These are phyloP conservation scores for Trichoderma erinaceum DNA, from an alignment of 495 filamentous ascomycete genomes.

Conservation along the genomic window DNA sequence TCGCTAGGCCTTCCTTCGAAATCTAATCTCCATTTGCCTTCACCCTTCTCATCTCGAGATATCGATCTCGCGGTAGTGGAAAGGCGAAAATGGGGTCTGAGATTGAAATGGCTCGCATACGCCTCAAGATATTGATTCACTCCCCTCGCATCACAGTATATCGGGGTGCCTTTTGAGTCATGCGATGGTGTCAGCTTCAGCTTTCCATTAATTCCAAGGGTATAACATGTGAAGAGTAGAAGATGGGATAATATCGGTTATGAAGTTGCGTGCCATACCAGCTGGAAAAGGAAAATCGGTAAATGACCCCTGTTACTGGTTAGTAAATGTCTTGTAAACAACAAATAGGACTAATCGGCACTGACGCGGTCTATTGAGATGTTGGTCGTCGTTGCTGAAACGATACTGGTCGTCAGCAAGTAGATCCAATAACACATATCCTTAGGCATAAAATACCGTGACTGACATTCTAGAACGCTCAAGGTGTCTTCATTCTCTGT, in stretches of 20 bases:
- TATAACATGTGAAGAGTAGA: neutral
- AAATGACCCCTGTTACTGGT: constrained; percentile 10
- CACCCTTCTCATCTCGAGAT: constrained; percentile 18
- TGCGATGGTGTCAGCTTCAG: constrained; percentile 17
- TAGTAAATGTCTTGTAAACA: neutral
- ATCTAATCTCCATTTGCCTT: constrained; percentile 24
- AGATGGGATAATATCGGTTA: neutral
- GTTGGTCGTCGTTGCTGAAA: constrained; percentile 6
- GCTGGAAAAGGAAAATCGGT: constrained; percentile 30
- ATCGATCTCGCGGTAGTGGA: constrained; percentile 21
- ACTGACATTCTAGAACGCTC: constrained; percentile 3
- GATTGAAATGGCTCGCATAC: constrained; percentile 27
- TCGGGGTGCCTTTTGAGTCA: constrained; percentile 19
- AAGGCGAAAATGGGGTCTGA: constrained; percentile 27
- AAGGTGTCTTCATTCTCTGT: constrained; percentile 8
- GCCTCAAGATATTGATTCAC: constrained; percentile 24
- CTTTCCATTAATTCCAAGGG: neutral
- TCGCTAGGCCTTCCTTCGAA: constrained; percentile 7
- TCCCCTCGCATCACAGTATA: constrained; percentile 15
- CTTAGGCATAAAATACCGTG: neutral
- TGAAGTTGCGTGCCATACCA: constrained; percentile 17
- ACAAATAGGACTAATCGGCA: neutral
- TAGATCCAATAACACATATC: neutral
- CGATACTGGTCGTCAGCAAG: neutral
- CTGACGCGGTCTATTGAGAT: constrained; percentile 11